Evolutionary conservation across 352 stramenopile genomes (phyloP).

Genomic region (Pythium oligandrum): DNA sequence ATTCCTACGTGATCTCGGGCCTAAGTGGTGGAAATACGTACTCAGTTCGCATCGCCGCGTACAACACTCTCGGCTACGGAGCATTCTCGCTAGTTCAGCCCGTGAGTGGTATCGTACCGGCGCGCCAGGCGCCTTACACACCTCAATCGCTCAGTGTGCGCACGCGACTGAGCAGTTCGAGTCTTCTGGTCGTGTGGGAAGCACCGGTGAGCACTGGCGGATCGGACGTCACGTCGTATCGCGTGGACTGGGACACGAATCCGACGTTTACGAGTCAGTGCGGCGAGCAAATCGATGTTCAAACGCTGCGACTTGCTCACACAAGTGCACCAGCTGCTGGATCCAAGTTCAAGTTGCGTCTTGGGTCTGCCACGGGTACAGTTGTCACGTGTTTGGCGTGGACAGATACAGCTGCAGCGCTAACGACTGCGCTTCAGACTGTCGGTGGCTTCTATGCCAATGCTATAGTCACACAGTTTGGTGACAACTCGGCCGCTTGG

Average conservation of each 20-base stretch:
- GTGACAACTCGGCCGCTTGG: conserved; percentile 53
- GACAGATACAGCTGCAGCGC: conserved; percentile 7
- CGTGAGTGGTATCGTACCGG: conserved; percentile 24
- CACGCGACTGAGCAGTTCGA: conserved; percentile 55
- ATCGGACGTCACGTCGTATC: conserved; percentile 75
- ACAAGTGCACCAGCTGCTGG: conserved; percentile 5
- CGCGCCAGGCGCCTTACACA: conserved; percentile 40
- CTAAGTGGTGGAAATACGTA: conserved; percentile 80
- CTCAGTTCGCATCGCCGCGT: conserved; percentile 88
- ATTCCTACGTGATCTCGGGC: conserved; percentile 78
- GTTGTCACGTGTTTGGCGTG: conserved; percentile 39
- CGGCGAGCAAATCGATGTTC: conserved; percentile 65
- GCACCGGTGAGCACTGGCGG: conserved; percentile 81
- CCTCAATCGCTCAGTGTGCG: conserved; percentile 82
- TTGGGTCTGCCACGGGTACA: conserved; percentile 4
- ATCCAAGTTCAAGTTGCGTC: conserved; percentile 24
- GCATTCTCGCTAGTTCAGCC: conserved; percentile 46
- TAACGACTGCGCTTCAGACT: conserved; percentile 25
- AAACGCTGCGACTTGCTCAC: conserved; percentile 39
- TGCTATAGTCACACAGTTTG: conserved; percentile 27
- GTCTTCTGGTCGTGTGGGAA: conserved; percentile 65
- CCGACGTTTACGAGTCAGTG: conserved; percentile 82
- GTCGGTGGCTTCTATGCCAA: conserved; percentile 26
- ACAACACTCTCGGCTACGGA: conserved; percentile 93
- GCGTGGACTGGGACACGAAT: conserved; percentile 93